Conservation (phyloP, 108 stramenopile species). For the Fragilaria radians region DNA sequence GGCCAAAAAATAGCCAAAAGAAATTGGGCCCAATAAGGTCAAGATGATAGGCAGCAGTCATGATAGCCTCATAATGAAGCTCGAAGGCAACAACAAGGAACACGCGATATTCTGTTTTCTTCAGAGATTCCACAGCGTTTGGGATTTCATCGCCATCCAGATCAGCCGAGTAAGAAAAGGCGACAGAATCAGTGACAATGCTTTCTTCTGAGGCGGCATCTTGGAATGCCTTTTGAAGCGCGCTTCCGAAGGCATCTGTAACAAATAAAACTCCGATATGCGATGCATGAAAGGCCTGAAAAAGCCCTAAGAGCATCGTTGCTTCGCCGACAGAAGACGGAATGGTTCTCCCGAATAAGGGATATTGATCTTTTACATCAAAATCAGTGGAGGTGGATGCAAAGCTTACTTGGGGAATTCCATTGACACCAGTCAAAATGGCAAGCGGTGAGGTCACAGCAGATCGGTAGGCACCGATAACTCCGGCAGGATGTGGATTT, state of each 20-base stretch:
- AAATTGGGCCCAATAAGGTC: conserved; percentile 10
- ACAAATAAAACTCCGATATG: conserved; percentile 14
- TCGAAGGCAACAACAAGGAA: conserved; percentile 10
- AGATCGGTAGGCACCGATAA: conserved; percentile 6
- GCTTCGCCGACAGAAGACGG: neutral
- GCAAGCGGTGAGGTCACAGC: conserved; percentile 7
- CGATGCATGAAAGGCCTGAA: neutral
- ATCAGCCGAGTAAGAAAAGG: conserved; percentile 9
- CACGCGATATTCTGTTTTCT: conserved; percentile 8
- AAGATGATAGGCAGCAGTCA: conserved; percentile 6
- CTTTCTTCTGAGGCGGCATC: conserved; percentile 6
- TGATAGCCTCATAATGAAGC: conserved; percentile 10
- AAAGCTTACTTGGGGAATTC: conserved; percentile 4
- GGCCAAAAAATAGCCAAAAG: conserved; percentile 18
- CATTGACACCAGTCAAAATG: conserved; percentile 8
- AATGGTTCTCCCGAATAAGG: conserved; percentile 5
- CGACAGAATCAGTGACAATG: conserved; percentile 4
- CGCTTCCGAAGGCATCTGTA: conserved; percentile 10
- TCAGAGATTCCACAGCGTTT: conserved; percentile 12
- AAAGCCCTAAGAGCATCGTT: neutral
- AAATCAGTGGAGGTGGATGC: conserved; percentile 10
- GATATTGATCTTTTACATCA: conserved; percentile 8
- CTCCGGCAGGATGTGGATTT: conserved; percentile 2
- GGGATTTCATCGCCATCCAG: neutral
- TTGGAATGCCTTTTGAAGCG: conserved; percentile 8